Evolutionary conservation across 805 yeast species (phyloP), one percentile per base, ranked within the genome.

Genomic region (Saccharomycopsis oosterbeekiorum): DNA sequence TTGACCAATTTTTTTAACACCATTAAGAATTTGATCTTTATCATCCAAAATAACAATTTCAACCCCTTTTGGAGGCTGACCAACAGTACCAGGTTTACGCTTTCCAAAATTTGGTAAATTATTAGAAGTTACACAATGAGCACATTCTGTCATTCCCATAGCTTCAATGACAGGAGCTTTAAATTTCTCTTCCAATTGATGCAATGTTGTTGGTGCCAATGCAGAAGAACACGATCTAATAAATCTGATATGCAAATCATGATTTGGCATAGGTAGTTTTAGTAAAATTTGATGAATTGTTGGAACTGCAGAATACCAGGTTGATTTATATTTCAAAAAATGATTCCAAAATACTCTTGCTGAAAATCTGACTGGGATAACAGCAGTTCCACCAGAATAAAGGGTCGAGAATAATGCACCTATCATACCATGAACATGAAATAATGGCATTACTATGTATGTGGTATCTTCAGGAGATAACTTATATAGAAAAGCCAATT

Each of bases 71-170:
- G 57, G 58, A n/a, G 89, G 88, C 62, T 79, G 83, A 4, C 90
- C 89, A 24, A 86, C 90, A 4, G 90, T 84, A 15, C 90, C 89
- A 10, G 89, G 82, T 71, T 80, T 82, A 65, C 89, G 77, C 63
- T 77, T 70, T 14, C 84, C 86, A 17, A 37, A 51, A 11, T 86
- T 84, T 42, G 89, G 88, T 51, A 85, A 71, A 65, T 81, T 78
- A 71, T 86, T 86, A 2, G 90, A 84, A 11, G 88, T 83, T 85
- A 86, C 86, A 70, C 86, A 90, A 70, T 86, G 91, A n/a, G 88
- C 78, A 1, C 89, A 89, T 69, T 86, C 92, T 1, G 91, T 86
- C 89, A 86, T 85, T 4, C 90, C 91, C 68, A 86, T 86, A 0
- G 91, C 91, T 70, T 86, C 92, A 15, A 85, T 69, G 0, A 86